Percentiles rank a stretch among this genome's conserved stretches.
phyloP scores from a whole-genome alignment of 1,284 basidiomycete genomes.

The Retiboletus flavoniger region DNA sequence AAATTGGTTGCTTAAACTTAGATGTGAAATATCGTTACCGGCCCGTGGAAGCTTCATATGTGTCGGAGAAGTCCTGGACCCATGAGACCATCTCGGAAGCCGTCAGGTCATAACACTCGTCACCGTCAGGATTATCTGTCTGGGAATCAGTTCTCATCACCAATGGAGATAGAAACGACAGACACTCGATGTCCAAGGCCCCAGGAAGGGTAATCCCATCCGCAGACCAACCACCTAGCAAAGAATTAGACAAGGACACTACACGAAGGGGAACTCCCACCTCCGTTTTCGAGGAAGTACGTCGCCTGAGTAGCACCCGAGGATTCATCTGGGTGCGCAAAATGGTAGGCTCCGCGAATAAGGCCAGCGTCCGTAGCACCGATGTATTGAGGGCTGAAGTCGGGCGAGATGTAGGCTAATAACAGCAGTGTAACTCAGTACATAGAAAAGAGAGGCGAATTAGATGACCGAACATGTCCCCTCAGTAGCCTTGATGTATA shows the following conservation, averaged over 20 bases:
- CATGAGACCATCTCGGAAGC: slow-evolving; percentile 58
- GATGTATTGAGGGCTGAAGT: slow-evolving; percentile 45
- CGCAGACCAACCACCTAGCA: slow-evolving; percentile 52
- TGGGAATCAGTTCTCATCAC: not conserved
- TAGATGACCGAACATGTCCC: slow-evolving; percentile 45
- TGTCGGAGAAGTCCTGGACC: slow-evolving; percentile 61
- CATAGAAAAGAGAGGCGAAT: not conserved
- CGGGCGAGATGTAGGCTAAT: slow-evolving; percentile 34
- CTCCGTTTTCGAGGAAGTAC: slow-evolving; percentile 61
- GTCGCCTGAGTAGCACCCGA: slow-evolving; percentile 48
- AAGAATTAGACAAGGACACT: not conserved
- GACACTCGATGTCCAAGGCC: slow-evolving; percentile 64
- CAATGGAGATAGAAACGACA: slow-evolving; percentile 10
- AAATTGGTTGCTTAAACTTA: slow-evolving; percentile 2
- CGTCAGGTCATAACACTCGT: slow-evolving; percentile 57
- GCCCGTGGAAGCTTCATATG: slow-evolving; percentile 53
- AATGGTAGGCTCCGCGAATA: slow-evolving; percentile 55
- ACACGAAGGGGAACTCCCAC: slow-evolving; percentile 29
- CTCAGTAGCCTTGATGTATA: slow-evolving; percentile 72
- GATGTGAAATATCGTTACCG: slow-evolving; percentile 34
- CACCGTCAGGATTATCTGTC: slow-evolving; percentile 49
- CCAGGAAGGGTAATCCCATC: slow-evolving; percentile 66
- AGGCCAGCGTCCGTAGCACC: slow-evolving; percentile 49
- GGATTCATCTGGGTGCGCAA: slow-evolving; percentile 45
- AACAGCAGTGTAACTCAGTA: not conserved